A percentile compares a stretch with the other conserved stretches of the same genome.
phyloP scores from a whole-genome alignment of 202 grass and related monocot species.

The Brachypodium distachyon region DNA sequence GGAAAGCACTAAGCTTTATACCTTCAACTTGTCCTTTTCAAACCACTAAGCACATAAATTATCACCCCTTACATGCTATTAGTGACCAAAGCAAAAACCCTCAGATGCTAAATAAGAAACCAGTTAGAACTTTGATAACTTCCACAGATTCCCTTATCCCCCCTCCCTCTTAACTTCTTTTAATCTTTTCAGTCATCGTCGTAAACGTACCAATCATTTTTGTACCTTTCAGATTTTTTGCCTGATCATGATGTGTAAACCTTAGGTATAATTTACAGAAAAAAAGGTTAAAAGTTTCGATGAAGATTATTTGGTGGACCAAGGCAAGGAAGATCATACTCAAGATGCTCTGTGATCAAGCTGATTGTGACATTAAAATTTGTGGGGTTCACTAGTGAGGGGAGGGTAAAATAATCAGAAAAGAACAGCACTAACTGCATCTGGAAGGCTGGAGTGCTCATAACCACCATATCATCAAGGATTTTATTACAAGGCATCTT shows the following conservation, averaged over 20 bases:
- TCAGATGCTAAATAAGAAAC: slow-evolving; percentile 34
- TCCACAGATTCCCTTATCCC: slow-evolving; percentile 40
- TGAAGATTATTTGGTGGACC: slow-evolving; percentile 33
- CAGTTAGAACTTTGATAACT: slow-evolving; percentile 30
- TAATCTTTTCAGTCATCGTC: slow-evolving; percentile 14
- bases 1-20: slow-evolving; percentile 22
- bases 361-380: slow-evolving; percentile 63
- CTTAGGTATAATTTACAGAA: slow-evolving; percentile 17
- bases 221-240: slow-evolving; percentile 24
- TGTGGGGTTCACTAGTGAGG: slow-evolving; percentile 41
- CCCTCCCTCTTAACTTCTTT: slow-evolving; percentile 10
- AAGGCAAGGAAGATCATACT: slow-evolving; percentile 47
- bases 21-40: slow-evolving; percentile 10
- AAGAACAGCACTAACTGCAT: slow-evolving; percentile 63
- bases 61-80: slow-evolving; percentile 22
- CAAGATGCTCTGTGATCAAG: slow-evolving; percentile 64
- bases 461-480: slow-evolving; percentile 44
- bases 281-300: slow-evolving; percentile 19
- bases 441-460: slow-evolving; percentile 46
- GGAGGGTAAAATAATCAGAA: background rate
- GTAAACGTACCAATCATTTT: slow-evolving; percentile 23
- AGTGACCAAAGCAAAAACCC: slow-evolving; percentile 27
- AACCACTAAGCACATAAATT: slow-evolving; percentile 30
- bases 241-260: slow-evolving; percentile 7
- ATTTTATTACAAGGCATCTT: slow-evolving; percentile 57